A percentile compares a stretch with the other conserved stretches of the same genome.
These are phyloP conservation scores for Fusarium xyrophilum DNA, from an alignment of 2,329 filamentous ascomycete genomes.

Conservation along the genomic window DNA sequence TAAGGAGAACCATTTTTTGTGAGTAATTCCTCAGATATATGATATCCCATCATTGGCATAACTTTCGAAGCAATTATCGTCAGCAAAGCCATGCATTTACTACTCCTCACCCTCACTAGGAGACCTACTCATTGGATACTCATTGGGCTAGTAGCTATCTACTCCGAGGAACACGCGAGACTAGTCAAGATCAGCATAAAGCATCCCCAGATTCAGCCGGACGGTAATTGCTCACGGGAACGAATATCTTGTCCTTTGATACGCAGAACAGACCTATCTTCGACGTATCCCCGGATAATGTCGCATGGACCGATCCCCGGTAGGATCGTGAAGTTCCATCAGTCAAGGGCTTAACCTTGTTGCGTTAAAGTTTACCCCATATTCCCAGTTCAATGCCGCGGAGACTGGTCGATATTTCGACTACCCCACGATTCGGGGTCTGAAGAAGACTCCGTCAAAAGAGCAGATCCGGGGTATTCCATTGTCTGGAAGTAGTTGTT, in stretches of 20 bases:
- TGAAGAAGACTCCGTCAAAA: neutral
- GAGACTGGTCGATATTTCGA: slow-evolving; percentile 12
- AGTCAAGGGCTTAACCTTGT: neutral
- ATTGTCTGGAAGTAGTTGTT: fast-evolving
- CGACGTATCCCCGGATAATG: neutral
- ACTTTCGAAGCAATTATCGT: neutral
- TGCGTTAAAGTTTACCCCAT: neutral
- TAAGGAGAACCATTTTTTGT: too few relatives aligned
- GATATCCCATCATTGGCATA: neutral
- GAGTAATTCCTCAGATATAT: neutral
- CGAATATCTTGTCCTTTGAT: neutral
- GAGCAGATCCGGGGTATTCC: neutral
- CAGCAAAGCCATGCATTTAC: neutral
- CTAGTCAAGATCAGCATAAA: neutral
- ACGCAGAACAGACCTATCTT: too few relatives aligned
- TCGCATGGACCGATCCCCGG: neutral
- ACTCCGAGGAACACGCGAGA: neutral
- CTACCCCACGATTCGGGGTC: neutral
- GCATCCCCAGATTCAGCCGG: neutral
- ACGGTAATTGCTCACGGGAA: neutral
- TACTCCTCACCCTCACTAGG: neutral
- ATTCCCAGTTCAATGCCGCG: neutral
- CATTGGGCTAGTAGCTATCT: neutral
- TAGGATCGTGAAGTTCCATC: neutral
- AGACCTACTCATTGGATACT: neutral